A percentile compares a stretch with the other conserved stretches of the same genome.
Conservation (phyloP, 2,329 filamentous ascomycete genomes). For the Sporothrix euskadiensis region DNA sequence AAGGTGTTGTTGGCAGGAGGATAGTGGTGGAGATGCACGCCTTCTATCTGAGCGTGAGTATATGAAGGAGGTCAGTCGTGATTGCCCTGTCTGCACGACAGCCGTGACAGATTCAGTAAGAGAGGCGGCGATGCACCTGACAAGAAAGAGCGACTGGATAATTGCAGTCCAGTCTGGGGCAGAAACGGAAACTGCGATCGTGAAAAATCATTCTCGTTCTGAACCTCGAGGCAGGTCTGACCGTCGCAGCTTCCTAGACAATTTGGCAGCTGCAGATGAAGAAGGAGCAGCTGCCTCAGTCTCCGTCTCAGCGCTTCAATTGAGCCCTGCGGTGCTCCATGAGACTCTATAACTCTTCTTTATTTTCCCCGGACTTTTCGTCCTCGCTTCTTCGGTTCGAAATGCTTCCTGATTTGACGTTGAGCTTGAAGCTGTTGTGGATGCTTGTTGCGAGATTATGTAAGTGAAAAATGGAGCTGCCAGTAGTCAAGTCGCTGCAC, state of each 20-base stretch:
- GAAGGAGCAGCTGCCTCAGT: not conserved
- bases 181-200: not conserved
- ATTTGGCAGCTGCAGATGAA: not conserved
- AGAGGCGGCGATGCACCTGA: not conserved
- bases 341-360: too few relatives aligned
- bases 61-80: not conserved
- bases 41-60: not conserved
- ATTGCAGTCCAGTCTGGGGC: not conserved
- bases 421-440: not conserved
- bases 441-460: slow-evolving; percentile 17
- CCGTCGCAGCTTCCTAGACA: not conserved
- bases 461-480: slow-evolving; percentile 1
- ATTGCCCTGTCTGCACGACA: not conserved
- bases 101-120: not conserved
- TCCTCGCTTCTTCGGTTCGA: not conserved
- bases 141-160: not conserved
- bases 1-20: slow-evolving; percentile 8
- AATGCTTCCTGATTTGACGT: not conserved
- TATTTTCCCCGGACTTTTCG: not conserved
- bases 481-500: not conserved
- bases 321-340: not conserved
- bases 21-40: not conserved
- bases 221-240: not conserved
- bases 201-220: not conserved
- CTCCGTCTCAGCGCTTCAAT: not conserved